phyloP scores from a whole-genome alignment of 129 eudicot genomes.

The Chrysanthemum seticuspe region DNA sequence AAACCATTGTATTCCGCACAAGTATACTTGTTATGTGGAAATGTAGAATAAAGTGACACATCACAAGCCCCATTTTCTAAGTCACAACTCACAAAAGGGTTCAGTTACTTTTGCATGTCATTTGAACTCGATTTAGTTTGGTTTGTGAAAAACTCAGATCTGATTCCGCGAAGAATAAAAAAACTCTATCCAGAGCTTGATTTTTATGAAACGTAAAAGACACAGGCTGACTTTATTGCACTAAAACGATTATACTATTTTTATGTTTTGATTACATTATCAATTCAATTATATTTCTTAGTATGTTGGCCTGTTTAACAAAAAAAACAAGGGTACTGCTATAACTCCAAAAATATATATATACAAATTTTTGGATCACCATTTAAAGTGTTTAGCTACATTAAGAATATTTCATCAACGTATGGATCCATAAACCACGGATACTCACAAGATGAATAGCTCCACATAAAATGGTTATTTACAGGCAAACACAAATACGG shows the following conservation, averaged over 20 bases:
- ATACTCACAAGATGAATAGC: too few relatives aligned
- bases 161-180: not conserved
- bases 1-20: not conserved
- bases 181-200: not conserved
- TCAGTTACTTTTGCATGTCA: not conserved
- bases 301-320: not conserved
- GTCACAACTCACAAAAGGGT: too few relatives aligned
- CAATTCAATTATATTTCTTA: not conserved
- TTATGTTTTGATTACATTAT: not conserved
- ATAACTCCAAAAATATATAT: not conserved
- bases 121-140: not conserved
- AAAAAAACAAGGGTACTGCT: not conserved
- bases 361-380: too few relatives aligned
- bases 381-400: too few relatives aligned
- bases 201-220: not conserved
- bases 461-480: too few relatives aligned
- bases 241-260: not conserved
- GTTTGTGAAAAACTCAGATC: not conserved
- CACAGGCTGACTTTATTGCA: not conserved
- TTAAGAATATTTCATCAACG: too few relatives aligned
- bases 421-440: too few relatives aligned
- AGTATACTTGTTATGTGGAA: not conserved
- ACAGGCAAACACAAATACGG: too few relatives aligned
- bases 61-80: too few relatives aligned
- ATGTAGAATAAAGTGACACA: slow-evolving; percentile 1